phyloP scores from a whole-genome alignment of 208 protist species.

The Trypanosoma theileri region DNA sequence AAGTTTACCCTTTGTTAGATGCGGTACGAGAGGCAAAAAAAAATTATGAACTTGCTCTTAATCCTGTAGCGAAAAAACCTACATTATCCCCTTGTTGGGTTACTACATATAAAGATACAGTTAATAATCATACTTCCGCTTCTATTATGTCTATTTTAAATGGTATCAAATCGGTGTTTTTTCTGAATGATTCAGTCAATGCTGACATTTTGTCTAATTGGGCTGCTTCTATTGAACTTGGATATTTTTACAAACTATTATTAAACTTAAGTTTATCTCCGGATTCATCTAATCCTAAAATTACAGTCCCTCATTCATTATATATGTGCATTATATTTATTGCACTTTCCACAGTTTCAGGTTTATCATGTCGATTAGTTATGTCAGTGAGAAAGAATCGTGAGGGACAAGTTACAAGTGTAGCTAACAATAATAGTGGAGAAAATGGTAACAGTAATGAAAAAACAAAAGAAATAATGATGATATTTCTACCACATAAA shows the following conservation, averaged over 20 bases:
- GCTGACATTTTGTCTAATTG: slow-evolving; percentile 20
- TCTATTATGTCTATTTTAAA: slow-evolving; percentile 28
- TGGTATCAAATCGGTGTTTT: slow-evolving; percentile 27
- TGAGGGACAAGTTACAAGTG: slow-evolving; percentile 1
- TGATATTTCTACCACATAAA: slow-evolving; percentile 32
- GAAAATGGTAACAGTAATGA: slow-evolving; percentile 6
- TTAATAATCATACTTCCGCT: slow-evolving; percentile 33
- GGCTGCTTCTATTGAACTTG: slow-evolving; percentile 20
- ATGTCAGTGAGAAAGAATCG: slow-evolving; percentile 30
- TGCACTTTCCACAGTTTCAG: slow-evolving; percentile 44
- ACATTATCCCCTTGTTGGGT: slow-evolving; percentile 38
- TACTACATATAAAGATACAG: slow-evolving; percentile 30
- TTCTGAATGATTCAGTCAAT: slow-evolving; percentile 7
- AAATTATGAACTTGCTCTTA: slow-evolving; percentile 11
- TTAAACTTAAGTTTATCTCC: slow-evolving; percentile 1
- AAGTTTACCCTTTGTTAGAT: slow-evolving; percentile 37
- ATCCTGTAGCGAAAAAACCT: slow-evolving; percentile 11
- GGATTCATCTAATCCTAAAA: neutral
- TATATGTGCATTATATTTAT: slow-evolving; percentile 34
- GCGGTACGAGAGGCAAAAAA: slow-evolving; percentile 27
- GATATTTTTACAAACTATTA: slow-evolving; percentile 21
- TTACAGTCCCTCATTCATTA: slow-evolving; percentile 27
- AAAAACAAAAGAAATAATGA: slow-evolving; percentile 15
- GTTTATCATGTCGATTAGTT: slow-evolving; percentile 49
- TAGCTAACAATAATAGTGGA: slow-evolving; percentile 9